Conservation (phyloP, 345 rosid species). For the Schrenkiella parvula region DNA sequence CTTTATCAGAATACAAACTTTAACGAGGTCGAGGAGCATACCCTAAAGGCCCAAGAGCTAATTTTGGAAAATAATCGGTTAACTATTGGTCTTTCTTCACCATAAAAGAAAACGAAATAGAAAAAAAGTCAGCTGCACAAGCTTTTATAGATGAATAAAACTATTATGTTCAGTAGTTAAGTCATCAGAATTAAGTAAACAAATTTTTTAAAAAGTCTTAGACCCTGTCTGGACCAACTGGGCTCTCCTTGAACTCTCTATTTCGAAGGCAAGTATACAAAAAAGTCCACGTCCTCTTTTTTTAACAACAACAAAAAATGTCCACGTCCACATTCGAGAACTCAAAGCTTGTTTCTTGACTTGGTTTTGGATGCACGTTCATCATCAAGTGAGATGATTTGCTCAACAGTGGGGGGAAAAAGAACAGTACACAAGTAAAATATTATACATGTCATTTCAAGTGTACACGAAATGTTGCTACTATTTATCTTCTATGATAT, state of each 20-base stretch:
- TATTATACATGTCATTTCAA: background rate
- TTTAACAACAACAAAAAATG: too few species aligned
- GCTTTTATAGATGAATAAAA: background rate
- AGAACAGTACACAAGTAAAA: background rate
- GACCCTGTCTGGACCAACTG: background rate
- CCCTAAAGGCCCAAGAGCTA: background rate
- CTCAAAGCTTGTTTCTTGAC: background rate
- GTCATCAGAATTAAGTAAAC: background rate
- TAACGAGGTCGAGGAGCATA: background rate
- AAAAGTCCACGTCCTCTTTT: background rate
- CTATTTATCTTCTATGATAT: background rate
- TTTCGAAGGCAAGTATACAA: background rate
- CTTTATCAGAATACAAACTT: background rate
- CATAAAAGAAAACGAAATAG: background rate
- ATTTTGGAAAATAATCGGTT: background rate
- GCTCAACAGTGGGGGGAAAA: background rate
- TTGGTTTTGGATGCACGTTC: background rate
- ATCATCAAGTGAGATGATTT: background rate
- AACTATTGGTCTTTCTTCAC: background rate
- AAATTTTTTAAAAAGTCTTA: background rate
- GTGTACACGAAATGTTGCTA: background rate
- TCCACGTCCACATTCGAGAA: background rate
- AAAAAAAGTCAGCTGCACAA: background rate
- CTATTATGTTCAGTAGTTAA: background rate
- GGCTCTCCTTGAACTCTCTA: background rate